Evolutionary conservation across 2,329 filamentous ascomycete genomes (phyloP), one percentile per base, ranked within the genome.

Genomic region (Pestalotiopsis sp.): DNA sequence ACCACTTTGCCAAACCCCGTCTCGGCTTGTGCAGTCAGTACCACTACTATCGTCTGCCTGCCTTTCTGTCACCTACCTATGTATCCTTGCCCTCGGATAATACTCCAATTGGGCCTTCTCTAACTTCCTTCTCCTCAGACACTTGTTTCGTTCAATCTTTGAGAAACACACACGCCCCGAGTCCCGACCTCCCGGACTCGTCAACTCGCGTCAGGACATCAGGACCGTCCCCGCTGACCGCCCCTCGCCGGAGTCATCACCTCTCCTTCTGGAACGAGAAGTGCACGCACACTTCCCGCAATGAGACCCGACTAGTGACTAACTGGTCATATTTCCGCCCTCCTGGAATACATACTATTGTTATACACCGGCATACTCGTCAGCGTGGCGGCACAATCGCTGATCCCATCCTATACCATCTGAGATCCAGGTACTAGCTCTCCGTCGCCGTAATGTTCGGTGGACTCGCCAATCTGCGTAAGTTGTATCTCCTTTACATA

Each of bases 391-490:
- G 44, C 44, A 52, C 44, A 52, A 52, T 52, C n/a, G 20, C 44
- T 52, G 17, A 20, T n/a, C 17, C 44, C 3, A 52, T 20, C 44
- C 44, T 35, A 35, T 35, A 35, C 30, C 30, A 35, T 35, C 30
- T 9, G 30, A 35, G 30, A 35, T 20, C 58, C 30, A 20, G 30
- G 26, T n/a, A n/a, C 30, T 20, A 13, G 20, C n/a, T 35, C 13
- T 61, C 24, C 2, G 13, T 56, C 56, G 17, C 61, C 69, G 66
- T 13, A 38, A 78, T 78, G 76, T 76, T 77, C 68, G 71, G 73
- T 38, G 72, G 71, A 10, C 68, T 77, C 67, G 70, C 71, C 64
- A 72, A 68, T 69, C 66, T 78, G 26, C 68, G 76, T 78, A 76
- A 77, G 76, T 76, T 39, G 11, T 63, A 44, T 67, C 38, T 66